Base-by-base conservation (phyloP, 2,329 filamentous ascomycete species). In the Phoma sp. region DNA sequence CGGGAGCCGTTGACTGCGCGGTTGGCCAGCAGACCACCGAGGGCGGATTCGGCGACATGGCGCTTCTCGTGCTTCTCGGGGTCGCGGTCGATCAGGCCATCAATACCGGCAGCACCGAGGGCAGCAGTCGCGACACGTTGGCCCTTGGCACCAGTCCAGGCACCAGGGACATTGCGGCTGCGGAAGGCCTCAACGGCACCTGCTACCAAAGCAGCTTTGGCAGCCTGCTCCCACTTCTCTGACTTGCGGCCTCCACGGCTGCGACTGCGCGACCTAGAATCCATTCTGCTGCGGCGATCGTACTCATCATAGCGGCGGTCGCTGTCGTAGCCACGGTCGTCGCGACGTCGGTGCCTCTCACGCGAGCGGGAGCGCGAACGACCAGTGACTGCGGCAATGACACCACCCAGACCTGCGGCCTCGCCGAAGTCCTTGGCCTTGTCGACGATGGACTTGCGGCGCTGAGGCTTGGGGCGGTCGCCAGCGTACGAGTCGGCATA, bases 121-220 rank as follows among this genome's bases (percentile, higher is more conserved):
- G 93, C 93, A 42, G 92, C 93, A 22, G 93, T 97, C 43, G 96
- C 83, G 56, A 98, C 86, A 47, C 93, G 91, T 79, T 92, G 95
- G 62, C 92, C 91, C 78, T 97, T 97, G 59, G 90, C 89, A 33
- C 93, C 93, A 60, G 88, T 89, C 92, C 93, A 97, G 38, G 88
- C 85, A 49, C 93, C 93, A 2, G 91, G 89, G 59, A 95, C 89
- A 68, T 93, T 96, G 72, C 93, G 88, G 52, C 92, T 88, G 58
- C 91, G 89, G 82, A 96, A 96, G 37, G 93, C 93, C 75, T 97
- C 93, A 49, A 92, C 89, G 36, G 93, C 93, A 66, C 92, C 93
- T 27, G 93, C 93, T 41, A 96, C 84, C 35, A 97, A 81, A 18
- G 93, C 95, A 30, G 93, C 93, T 80, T 95, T 93, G 72, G 93